A percentile compares a stretch with the other conserved stretches of the same genome.
Evolutionary conservation across 192 early-diverging fungal genomes (phyloP).

Genomic region (Backusella psychrophila): DNA sequence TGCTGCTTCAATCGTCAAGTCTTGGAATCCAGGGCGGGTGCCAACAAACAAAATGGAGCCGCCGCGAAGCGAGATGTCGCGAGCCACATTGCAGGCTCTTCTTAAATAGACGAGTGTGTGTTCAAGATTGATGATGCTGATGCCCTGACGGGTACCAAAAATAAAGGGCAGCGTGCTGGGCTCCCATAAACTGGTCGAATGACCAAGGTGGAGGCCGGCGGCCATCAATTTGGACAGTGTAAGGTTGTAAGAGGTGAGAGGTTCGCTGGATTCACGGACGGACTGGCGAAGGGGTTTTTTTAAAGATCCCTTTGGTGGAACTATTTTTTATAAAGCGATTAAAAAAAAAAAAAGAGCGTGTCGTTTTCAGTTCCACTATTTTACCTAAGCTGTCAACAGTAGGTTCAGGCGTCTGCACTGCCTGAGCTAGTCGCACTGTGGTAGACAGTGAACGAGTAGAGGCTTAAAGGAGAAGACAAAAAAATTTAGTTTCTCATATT

Average conservation of each 20-base stretch:
- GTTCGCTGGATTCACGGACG: slow-evolving; percentile 12
- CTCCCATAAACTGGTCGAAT: slow-evolving; percentile 74
- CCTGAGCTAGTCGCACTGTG: slow-evolving; percentile 1
- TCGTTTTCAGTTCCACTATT: background rate
- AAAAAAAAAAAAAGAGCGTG: background rate
- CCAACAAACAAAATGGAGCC: slow-evolving; percentile 88
- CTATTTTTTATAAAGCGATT: background rate
- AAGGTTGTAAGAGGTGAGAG: slow-evolving; percentile 44
- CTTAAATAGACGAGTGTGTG: slow-evolving; percentile 83
- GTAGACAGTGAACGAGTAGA: background rate
- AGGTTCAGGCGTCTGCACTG: background rate
- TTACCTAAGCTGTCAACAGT: slow-evolving; percentile 2
- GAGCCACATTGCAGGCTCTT: slow-evolving; percentile 72
- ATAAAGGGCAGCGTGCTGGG: slow-evolving; percentile 83
- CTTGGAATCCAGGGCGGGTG: slow-evolving; percentile 65
- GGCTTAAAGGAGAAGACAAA: background rate
- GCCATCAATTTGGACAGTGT: slow-evolving; percentile 71
- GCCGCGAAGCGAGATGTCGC: slow-evolving; percentile 68
- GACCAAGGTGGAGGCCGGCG: slow-evolving; percentile 89
- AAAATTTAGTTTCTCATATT: background rate
- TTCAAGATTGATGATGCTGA: slow-evolving; percentile 94
- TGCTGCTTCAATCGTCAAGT: slow-evolving; percentile 78
- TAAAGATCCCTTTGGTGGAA: background rate
- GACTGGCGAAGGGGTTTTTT: slow-evolving; percentile 18
- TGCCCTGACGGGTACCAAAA: slow-evolving; percentile 83